phyloP scores from a whole-genome alignment of 2,329 filamentous ascomycete genomes.

The Calonectria montana region DNA sequence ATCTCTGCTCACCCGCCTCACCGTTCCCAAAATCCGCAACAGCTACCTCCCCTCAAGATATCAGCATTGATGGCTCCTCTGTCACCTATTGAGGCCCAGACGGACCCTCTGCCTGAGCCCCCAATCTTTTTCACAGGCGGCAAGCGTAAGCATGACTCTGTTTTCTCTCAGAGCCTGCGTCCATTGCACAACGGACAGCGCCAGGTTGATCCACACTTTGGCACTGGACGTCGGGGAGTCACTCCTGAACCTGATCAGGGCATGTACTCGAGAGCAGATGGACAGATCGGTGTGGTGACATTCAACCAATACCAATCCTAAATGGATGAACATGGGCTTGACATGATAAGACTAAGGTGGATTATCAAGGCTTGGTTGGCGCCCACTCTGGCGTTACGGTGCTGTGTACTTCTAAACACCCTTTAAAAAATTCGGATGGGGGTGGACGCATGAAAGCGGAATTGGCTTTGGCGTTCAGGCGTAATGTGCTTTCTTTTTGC shows the following conservation, averaged over 20 bases:
- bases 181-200: conserved; percentile 53
- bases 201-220: conserved; percentile 48
- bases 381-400: conserved; percentile 35
- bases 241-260: conserved; percentile 45
- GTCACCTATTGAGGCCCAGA: conserved; percentile 50
- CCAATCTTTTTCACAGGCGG: conserved; percentile 44
- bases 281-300: conserved; percentile 43
- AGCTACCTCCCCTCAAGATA: conserved; percentile 53
- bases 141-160: conserved; percentile 52
- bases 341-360: background rate
- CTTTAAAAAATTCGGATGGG: conserved; percentile 22
- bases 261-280: conserved; percentile 51
- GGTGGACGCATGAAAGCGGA: conserved; percentile 34
- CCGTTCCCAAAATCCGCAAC: conserved; percentile 34
- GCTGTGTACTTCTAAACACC: conserved; percentile 41
- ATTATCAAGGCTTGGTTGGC: conserved; percentile 24
- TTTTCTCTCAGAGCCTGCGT: conserved; percentile 47
- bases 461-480: conserved; percentile 42
- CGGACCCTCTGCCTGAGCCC: conserved; percentile 41
- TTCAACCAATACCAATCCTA: conserved; percentile 46
- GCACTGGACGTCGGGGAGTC: conserved; percentile 34
- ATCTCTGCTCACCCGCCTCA: conserved; percentile 42
- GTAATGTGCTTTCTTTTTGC: conserved; percentile 22
- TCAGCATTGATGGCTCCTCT: conserved; percentile 48
- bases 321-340: background rate